Percentiles rank a stretch among this genome's conserved stretches.
phyloP scores from a whole-genome alignment of 2,329 filamentous ascomycete species.

The Botrytis porri region DNA sequence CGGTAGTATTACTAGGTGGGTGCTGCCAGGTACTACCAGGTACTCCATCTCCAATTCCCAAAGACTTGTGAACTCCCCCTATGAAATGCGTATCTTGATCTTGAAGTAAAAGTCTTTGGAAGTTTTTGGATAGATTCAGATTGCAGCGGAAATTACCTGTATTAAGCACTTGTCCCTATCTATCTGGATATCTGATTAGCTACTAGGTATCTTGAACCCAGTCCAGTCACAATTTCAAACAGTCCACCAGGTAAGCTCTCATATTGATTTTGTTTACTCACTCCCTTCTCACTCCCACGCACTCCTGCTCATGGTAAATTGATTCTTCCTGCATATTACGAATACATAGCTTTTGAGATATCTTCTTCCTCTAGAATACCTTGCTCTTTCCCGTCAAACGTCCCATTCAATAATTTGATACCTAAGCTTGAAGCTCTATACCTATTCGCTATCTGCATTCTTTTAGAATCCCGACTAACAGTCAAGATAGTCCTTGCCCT shows the following conservation, averaged over 20 bases:
- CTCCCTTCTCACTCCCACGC: too few relatives aligned
- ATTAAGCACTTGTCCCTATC: background rate
- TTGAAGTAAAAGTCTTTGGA: background rate
- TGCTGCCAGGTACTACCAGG: background rate
- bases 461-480: background rate
- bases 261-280: background rate
- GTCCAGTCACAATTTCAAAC: background rate
- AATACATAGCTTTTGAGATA: background rate
- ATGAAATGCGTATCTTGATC: background rate
- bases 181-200: background rate
- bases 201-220: background rate
- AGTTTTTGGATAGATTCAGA: background rate
- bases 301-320: background rate
- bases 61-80: background rate
- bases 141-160: background rate
- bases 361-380: background rate
- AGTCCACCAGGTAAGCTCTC: background rate
- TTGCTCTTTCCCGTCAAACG: background rate
- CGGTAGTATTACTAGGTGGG: background rate
- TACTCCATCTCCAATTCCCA: background rate
- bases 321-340: background rate
- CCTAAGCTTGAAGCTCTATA: background rate
- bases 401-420: background rate
- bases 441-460: background rate
- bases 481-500: background rate